Evolutionary conservation across 352 stramenopile genomes (phyloP), one percentile per base, ranked within the genome.

Genomic region (Globisporangium perplexum): DNA sequence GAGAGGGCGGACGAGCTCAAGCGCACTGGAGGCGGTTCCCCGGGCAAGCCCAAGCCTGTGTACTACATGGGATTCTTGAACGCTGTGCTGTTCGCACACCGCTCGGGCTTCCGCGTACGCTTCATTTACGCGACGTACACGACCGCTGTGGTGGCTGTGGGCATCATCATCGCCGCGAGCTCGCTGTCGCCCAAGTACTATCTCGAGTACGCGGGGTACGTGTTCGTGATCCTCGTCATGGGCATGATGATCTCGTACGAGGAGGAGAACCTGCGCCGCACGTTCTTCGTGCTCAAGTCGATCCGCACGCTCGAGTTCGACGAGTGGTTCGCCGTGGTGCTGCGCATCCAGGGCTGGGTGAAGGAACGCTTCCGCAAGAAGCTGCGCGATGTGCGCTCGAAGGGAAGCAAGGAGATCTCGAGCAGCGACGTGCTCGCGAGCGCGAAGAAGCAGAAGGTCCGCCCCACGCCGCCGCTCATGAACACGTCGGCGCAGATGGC

Each of bases 191-290:
- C 73, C 0, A 63, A 67, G 35, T 78, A 86, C 55, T 89, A 88
- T 55, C 65, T 85, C 23, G 71, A 88, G 53, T 92, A 92, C 66
- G 62, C 63, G 3, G 75, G 78, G 39, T 90, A 84, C 55, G 66
- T 92, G 42, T 46, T 63, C 10, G 76, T 87, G 20, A 85, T 88
- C 47, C 71, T 88, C 33, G 28, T 88, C 15, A 70, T 92, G 61
- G 78, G 81, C 7, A 92, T 92, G 81, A 89, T 92, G 78, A 92
- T 92, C 59, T 86, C 72, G 48, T 71, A 92, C 63, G 81, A 92
- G 41, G 81, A 92, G 64, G 81, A 92, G 57, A 77, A 71, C 64
- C 48, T 92, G 38, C 81, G 81, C 23, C 78, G 81, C 38, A 70
- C 69, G 35, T 92, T 92, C 53, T 92, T 92, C 59, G 74, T 92